Conservation (phyloP, 2,329 filamentous ascomycete genomes). For the Blastomyces gilchristii region DNA sequence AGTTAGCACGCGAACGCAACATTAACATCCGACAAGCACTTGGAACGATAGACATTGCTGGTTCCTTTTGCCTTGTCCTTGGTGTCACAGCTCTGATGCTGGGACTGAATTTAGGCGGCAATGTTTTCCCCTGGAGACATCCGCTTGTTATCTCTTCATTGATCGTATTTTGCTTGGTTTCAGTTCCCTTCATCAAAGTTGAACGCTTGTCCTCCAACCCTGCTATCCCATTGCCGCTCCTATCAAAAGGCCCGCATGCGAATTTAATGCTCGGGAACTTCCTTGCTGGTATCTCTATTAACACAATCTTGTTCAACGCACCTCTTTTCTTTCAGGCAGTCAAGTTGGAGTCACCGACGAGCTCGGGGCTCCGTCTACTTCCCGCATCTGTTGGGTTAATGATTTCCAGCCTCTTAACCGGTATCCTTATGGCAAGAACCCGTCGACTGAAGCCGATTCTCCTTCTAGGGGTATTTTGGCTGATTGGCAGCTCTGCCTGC, state of each 20-base stretch:
- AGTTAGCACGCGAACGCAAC: constrained; percentile 32
- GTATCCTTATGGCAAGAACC: constrained; percentile 53
- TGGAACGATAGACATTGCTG: constrained; percentile 40
- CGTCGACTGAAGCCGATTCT: constrained; percentile 51
- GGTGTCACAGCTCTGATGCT: constrained; percentile 41
- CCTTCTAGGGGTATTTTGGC: constrained; percentile 39
- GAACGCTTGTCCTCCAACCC: constrained; percentile 36
- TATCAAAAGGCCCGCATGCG: constrained; percentile 38
- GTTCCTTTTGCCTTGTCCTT: constrained; percentile 38
- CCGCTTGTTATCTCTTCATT: constrained; percentile 40
- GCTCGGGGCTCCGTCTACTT: constrained; percentile 61
- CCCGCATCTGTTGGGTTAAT: constrained; percentile 51
- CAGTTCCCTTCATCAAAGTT: constrained; percentile 32
- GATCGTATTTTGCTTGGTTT: constrained; percentile 30
- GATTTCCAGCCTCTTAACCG: constrained; percentile 45
- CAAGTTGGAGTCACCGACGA: constrained; percentile 56
- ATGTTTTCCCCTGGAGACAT: constrained; percentile 42
- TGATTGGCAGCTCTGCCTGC: constrained; percentile 43
- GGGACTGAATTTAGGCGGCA: constrained; percentile 43
- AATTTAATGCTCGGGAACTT: constrained; percentile 44
- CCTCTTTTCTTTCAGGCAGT: constrained; percentile 69
- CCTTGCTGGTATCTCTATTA: constrained; percentile 40
- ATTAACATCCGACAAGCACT: constrained; percentile 34
- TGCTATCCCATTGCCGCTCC: constrained; percentile 41
- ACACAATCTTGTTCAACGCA: constrained; percentile 56